phyloP scores from a whole-genome alignment of 441 rosid species.

The Dalechampia spathulata region DNA sequence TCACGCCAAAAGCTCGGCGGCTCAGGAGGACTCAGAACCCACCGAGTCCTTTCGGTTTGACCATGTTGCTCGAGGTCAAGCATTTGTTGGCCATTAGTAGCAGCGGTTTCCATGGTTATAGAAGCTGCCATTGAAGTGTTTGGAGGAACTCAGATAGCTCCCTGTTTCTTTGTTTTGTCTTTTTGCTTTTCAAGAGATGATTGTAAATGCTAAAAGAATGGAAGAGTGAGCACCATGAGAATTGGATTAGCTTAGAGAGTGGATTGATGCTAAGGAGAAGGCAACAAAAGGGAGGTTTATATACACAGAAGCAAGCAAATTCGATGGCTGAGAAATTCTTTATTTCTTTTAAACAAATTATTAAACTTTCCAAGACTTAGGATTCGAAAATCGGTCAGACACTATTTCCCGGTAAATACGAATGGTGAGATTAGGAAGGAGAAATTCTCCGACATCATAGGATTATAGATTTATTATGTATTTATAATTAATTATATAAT shows the following conservation, averaged over 20 bases:
- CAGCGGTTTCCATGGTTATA: slow-evolving; percentile 8
- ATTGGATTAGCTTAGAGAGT: background rate
- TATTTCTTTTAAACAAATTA: too few species aligned
- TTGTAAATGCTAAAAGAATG: background rate
- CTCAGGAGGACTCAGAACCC: slow-evolving; percentile 64
- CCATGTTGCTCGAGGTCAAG: slow-evolving; percentile 31
- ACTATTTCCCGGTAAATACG: too few species aligned
- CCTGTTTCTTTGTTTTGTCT: background rate
- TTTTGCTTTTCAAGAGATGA: slow-evolving; percentile 2
- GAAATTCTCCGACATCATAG: too few species aligned
- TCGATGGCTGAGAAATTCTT: slow-evolving; percentile 16
- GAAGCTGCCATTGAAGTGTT: slow-evolving; percentile 75
- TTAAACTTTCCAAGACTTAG: too few species aligned
- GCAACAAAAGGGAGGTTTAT: slow-evolving; percentile 7
- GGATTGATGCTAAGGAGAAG: slow-evolving; percentile 20
- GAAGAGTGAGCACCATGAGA: slow-evolving; percentile 10
- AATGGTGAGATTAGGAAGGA: too few species aligned
- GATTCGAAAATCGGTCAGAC: too few species aligned
- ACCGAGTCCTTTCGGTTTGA: slow-evolving; percentile 30
- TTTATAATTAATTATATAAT: too few species aligned
- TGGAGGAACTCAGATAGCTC: slow-evolving; percentile 27
- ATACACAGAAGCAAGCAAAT: slow-evolving; percentile 18
- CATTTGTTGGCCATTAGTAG: slow-evolving; percentile 3
- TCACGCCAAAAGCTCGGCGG: slow-evolving; percentile 61
- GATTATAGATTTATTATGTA: too few species aligned